These are phyloP conservation scores for Lophiostoma macrostomum DNA, from an alignment of 495 filamentous ascomycete genomes.

Conservation along the genomic window DNA sequence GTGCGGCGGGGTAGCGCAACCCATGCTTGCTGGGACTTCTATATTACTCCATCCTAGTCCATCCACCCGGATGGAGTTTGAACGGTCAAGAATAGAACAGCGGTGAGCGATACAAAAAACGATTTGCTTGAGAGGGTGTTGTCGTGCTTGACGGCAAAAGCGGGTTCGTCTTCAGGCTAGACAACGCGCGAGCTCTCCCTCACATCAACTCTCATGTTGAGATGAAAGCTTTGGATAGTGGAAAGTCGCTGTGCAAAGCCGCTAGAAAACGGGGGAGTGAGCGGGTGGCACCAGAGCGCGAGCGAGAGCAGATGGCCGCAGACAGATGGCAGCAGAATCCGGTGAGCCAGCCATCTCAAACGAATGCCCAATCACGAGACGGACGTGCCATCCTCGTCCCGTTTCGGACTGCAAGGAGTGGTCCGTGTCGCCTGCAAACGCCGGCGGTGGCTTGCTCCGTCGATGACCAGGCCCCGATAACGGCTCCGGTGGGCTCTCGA, in stretches of 20 bases:
- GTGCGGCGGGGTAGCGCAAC: conserved; percentile 25
- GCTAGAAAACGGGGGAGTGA: conserved; percentile 23
- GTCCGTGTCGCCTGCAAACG: conserved; percentile 31
- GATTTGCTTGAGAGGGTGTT: neutral
- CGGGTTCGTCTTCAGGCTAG: too few species aligned
- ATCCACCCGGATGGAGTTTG: conserved; percentile 14
- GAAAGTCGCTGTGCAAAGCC: neutral
- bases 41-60: conserved; percentile 23
- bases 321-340: conserved; percentile 12
- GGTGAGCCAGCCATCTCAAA: conserved; percentile 8
- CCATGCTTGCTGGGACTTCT: conserved; percentile 23
- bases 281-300: conserved; percentile 16
- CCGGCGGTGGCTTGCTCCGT: conserved; percentile 26
- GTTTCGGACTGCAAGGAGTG: conserved; percentile 33
- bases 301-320: conserved; percentile 25
- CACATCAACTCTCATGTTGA: too few species aligned
- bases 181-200: too few species aligned
- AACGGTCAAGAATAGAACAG: conserved; percentile 29
- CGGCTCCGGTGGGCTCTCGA: conserved; percentile 27
- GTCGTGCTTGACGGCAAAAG: conserved; percentile 18
- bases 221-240: too few species aligned
- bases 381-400: neutral
- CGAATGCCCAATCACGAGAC: conserved; percentile 11
- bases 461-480: conserved; percentile 23
- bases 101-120: conserved; percentile 31